These are phyloP conservation scores for Ustilago esculenta DNA, from an alignment of 1,284 basidiomycete genomes.

Conservation along the genomic window DNA sequence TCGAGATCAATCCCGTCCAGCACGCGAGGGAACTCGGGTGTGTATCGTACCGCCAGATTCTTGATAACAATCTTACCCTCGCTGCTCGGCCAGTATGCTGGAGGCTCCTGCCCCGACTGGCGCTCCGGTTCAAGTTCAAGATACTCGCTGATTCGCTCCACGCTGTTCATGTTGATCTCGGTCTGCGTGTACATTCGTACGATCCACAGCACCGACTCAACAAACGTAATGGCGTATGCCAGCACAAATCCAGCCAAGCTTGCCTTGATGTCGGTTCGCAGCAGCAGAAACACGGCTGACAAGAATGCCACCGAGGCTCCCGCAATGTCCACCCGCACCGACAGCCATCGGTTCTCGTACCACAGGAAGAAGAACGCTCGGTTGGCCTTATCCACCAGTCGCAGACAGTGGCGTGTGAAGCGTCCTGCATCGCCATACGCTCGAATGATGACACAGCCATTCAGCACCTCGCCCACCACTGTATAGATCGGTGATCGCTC, in stretches of 20 bases:
- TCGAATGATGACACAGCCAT: constrained; percentile 83
- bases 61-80: constrained; percentile 61
- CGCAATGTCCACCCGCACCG: constrained; percentile 63
- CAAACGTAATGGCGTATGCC: constrained; percentile 68
- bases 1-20: constrained; percentile 61
- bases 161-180: constrained; percentile 67
- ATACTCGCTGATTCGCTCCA: constrained; percentile 67
- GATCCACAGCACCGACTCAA: constrained; percentile 73
- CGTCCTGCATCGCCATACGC: constrained; percentile 83
- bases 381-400: constrained; percentile 69
- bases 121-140: constrained; percentile 57
- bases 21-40: constrained; percentile 63
- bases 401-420: constrained; percentile 73
- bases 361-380: constrained; percentile 69
- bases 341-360: constrained; percentile 71
- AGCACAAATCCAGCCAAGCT: constrained; percentile 62
- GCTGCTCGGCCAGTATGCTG: constrained; percentile 66
- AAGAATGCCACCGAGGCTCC: constrained; percentile 60
- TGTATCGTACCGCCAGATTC: constrained; percentile 64
- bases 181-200: constrained; percentile 60
- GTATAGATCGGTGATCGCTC: constrained; percentile 66
- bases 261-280: constrained; percentile 61
- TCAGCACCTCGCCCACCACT: constrained; percentile 73
- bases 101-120: constrained; percentile 57
- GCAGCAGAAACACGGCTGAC: constrained; percentile 71